phyloP scores from a whole-genome alignment of 1,284 basidiomycete species.

The Nidula niveotomentosa region DNA sequence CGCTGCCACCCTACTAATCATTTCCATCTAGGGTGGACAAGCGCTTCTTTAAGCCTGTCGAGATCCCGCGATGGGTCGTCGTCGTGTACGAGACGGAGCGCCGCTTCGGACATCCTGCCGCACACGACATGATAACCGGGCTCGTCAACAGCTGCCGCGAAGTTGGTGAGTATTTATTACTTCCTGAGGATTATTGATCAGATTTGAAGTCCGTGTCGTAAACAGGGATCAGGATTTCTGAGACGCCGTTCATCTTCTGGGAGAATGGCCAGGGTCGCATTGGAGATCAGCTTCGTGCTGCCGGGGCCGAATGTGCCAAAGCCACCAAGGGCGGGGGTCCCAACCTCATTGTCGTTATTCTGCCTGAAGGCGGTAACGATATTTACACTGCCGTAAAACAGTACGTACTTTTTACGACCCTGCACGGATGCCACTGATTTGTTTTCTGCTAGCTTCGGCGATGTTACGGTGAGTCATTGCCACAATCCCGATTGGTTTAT shows the following conservation, averaged over 20 bases:
- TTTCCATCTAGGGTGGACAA: conserved; percentile 54
- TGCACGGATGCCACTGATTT: neutral
- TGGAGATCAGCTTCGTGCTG: conserved; percentile 43
- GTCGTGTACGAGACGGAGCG: conserved; percentile 61
- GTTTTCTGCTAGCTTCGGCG: conserved; percentile 56
- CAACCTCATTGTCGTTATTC: conserved; percentile 59
- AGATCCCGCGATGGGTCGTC: conserved; percentile 56
- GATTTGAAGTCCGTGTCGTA: neutral
- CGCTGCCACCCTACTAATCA: conserved; percentile 7
- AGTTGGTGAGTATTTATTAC: conserved; percentile 47
- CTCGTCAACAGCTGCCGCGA: conserved; percentile 44
- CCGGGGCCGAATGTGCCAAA: conserved; percentile 41
- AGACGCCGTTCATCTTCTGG: conserved; percentile 43
- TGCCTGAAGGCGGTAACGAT: conserved; percentile 75
- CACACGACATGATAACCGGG: conserved; percentile 48
- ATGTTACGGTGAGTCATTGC: conserved; percentile 49
- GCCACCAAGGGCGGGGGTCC: conserved; percentile 40
- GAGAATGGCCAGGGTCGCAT: conserved; percentile 55
- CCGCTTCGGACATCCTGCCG: conserved; percentile 45
- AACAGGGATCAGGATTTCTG: conserved; percentile 53
- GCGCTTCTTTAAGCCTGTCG: conserved; percentile 52
- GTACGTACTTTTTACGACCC: conserved; percentile 39
- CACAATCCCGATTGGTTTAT: neutral
- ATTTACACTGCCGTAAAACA: conserved; percentile 76
- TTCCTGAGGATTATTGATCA: neutral